These are phyloP conservation scores for Bromus sterilis DNA, from an alignment of 176 grass and related monocot species.

Conservation along the genomic window DNA sequence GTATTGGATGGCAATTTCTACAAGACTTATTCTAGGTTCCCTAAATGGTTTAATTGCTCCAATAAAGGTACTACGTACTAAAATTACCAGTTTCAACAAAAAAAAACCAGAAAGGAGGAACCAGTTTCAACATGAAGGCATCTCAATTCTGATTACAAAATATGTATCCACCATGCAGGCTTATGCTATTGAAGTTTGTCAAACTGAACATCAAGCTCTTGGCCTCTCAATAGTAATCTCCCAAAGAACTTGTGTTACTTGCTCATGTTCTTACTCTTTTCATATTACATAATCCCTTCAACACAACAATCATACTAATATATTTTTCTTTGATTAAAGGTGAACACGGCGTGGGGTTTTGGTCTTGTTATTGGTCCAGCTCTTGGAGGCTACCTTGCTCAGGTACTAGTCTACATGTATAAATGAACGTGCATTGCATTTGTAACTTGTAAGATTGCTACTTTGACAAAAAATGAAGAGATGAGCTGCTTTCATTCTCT, in stretches of 20 bases:
- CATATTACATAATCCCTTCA: neutral
- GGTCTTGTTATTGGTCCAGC: conserved; percentile 74
- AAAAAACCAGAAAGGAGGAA: too few relatives aligned
- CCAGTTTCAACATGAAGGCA: neutral
- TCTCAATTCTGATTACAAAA: neutral
- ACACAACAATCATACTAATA: neutral
- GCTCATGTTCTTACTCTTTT: neutral
- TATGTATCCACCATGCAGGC: conserved; percentile 9
- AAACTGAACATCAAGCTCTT: conserved; percentile 34
- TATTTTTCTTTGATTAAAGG: neutral
- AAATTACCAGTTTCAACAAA: neutral
- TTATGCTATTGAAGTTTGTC: conserved; percentile 42
- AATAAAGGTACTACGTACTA: conserved; percentile 38
- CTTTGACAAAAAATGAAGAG: neutral
- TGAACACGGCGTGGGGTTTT: conserved; percentile 55
- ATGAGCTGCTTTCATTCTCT: neutral
- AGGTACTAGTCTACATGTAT: conserved; percentile 28
- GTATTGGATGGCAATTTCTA: conserved; percentile 55
- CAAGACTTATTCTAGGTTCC: conserved; percentile 39
- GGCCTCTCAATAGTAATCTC: conserved; percentile 40
- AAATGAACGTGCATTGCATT: neutral
- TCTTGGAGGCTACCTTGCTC: conserved; percentile 82
- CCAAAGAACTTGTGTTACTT: neutral
- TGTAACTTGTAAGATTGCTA: neutral
- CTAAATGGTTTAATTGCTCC: conserved; percentile 47